Percentiles rank a stretch among this genome's conserved stretches.
Evolutionary conservation across 23 red algal species (phyloP).

Genomic region (Pyropia haitanensis): DNA sequence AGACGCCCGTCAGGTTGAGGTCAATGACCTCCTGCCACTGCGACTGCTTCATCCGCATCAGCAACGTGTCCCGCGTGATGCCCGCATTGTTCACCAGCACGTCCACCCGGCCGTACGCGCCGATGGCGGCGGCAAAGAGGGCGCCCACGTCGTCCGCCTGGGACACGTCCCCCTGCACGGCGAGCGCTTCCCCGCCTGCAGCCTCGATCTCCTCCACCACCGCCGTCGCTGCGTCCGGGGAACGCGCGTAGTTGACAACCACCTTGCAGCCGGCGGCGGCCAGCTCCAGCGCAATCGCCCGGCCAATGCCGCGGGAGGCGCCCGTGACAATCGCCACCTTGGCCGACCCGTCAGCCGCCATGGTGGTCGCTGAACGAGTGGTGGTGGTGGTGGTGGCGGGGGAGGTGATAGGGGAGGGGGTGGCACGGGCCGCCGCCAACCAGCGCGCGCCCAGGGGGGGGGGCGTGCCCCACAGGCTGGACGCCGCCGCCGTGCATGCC

Average conservation of each 20-base stretch:
- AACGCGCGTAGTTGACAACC: slow-evolving; percentile 87
- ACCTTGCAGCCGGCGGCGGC: slow-evolving; percentile 67
- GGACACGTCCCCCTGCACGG: slow-evolving; percentile 69
- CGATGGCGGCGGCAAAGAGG: slow-evolving; percentile 58
- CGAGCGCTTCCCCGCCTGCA: slow-evolving; percentile 65
- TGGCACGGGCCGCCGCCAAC: too few relatives aligned
- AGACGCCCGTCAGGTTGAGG: slow-evolving; percentile 91
- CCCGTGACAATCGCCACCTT: slow-evolving; percentile 96
- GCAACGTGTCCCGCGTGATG: slow-evolving; percentile 76
- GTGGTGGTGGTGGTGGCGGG: background rate
- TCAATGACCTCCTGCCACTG: slow-evolving; percentile 97
- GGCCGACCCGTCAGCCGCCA: background rate
- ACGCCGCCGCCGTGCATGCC: too few relatives aligned
- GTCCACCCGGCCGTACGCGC: slow-evolving; percentile 55
- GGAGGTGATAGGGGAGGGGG: background rate
- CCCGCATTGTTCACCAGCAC: slow-evolving; percentile 95
- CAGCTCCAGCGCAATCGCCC: slow-evolving; percentile 70
- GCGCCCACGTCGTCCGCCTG: slow-evolving; percentile 45
- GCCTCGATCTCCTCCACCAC: slow-evolving; percentile 70
- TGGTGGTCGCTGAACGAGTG: too few relatives aligned
- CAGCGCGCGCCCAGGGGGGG: too few relatives aligned
- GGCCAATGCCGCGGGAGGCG: slow-evolving; percentile 84
- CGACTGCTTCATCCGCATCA: slow-evolving; percentile 69
- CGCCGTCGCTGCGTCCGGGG: slow-evolving; percentile 53
- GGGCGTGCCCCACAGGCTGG: too few relatives aligned